Evolutionary conservation across 192 early-diverging fungal species (phyloP).

Genomic region (Mortierella antarctica): DNA sequence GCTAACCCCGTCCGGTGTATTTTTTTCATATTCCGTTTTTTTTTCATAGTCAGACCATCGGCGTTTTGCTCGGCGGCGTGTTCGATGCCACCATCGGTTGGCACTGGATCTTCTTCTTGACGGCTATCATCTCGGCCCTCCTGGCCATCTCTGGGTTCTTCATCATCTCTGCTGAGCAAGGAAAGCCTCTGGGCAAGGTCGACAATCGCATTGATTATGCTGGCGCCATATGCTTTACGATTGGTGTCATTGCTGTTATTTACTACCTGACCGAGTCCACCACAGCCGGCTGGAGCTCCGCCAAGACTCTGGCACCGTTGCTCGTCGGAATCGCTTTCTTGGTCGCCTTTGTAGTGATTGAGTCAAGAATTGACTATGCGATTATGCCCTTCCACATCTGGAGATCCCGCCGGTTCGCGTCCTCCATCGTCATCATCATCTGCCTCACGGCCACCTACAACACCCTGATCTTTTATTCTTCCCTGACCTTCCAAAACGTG

Average conservation of each 20-base stretch:
- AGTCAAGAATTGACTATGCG: slow-evolving; percentile 27
- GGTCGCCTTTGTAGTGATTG: slow-evolving; percentile 41
- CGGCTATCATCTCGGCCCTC: slow-evolving; percentile 19
- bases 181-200: not conserved
- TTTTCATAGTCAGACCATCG: slow-evolving; percentile 17
- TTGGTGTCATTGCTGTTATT: slow-evolving; percentile 35
- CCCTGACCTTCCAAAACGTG: slow-evolving; percentile 55
- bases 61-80: slow-evolving; percentile 28
- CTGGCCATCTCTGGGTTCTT: slow-evolving; percentile 21
- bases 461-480: slow-evolving; percentile 50
- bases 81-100: slow-evolving; percentile 39
- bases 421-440: slow-evolving; percentile 30
- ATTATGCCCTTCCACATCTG: slow-evolving; percentile 51
- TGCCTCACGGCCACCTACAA: slow-evolving; percentile 37
- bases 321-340: slow-evolving; percentile 36
- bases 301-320: slow-evolving; percentile 17
- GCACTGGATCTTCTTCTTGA: slow-evolving; percentile 44
- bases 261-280: slow-evolving; percentile 31
- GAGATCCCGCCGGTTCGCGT: slow-evolving; percentile 50
- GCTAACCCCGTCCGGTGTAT: not conserved
- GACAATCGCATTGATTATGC: slow-evolving; percentile 17
- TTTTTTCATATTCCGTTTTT: not conserved
- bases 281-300: slow-evolving; percentile 5
- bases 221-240: slow-evolving; percentile 6
- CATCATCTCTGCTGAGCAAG: not conserved